These are phyloP conservation scores for Barnettozyma salicaria DNA, from an alignment of 805 yeast genomes.

Conservation along the genomic window DNA sequence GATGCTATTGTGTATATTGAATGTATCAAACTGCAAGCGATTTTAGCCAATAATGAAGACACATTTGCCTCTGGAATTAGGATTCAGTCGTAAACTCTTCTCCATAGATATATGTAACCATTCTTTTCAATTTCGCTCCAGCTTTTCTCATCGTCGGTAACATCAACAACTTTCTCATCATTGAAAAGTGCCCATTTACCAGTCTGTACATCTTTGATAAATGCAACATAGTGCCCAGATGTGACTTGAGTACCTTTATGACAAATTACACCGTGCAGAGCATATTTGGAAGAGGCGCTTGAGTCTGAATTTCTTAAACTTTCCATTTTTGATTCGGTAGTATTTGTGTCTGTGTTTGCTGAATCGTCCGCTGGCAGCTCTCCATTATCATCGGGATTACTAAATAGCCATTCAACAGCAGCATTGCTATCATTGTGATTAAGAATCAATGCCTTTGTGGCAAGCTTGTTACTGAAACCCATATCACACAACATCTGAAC, in stretches of 20 bases:
- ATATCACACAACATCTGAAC: slow-evolving; percentile 50
- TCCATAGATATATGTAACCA: slow-evolving; percentile 41
- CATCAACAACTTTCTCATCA: slow-evolving; percentile 76
- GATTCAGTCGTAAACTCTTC: slow-evolving; percentile 6
- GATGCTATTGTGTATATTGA: no score
- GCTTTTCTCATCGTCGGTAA: slow-evolving; percentile 33
- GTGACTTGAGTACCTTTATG: slow-evolving; percentile 85
- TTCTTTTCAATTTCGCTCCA: slow-evolving; percentile 33
- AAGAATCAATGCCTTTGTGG: slow-evolving; percentile 65
- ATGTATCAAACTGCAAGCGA: no score
- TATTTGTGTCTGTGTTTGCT: slow-evolving; percentile 8
- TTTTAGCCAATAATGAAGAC: neutral
- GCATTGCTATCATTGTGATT: slow-evolving; percentile 58
- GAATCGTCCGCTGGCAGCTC: slow-evolving; percentile 38
- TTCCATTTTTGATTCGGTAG: slow-evolving; percentile 13
- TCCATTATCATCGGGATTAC: slow-evolving; percentile 75
- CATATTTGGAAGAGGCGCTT: slow-evolving; percentile 30
- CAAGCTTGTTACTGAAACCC: slow-evolving; percentile 70
- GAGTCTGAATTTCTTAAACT: slow-evolving; percentile 5
- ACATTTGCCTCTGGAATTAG: neutral
- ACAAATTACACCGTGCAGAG: slow-evolving; percentile 60
- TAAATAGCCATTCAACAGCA: slow-evolving; percentile 89
- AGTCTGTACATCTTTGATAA: slow-evolving; percentile 39
- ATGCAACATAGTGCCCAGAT: slow-evolving; percentile 86
- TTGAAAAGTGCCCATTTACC: slow-evolving; percentile 68